phyloP scores from a whole-genome alignment of 2,329 filamentous ascomycete species.

The Alternaria gansuensis region DNA sequence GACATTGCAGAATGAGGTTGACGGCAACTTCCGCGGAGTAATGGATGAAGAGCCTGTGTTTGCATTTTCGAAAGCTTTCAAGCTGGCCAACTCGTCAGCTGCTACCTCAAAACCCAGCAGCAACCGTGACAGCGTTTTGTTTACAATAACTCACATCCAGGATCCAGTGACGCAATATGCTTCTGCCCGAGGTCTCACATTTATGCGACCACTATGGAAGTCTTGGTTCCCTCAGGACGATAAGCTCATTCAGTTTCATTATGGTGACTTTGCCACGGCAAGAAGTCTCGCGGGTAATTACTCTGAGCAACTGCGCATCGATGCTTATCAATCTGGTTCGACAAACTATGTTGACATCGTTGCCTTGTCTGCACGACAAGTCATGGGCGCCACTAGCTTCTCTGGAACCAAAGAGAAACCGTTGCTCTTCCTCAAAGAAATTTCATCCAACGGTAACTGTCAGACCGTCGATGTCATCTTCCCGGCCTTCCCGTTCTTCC shows the following conservation, averaged over 20 bases:
- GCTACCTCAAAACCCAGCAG: constrained; percentile 22
- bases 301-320: constrained; percentile 72
- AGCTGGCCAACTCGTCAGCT: constrained; percentile 33
- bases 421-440: constrained; percentile 83
- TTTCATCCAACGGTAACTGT: constrained; percentile 83
- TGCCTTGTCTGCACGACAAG: constrained; percentile 79
- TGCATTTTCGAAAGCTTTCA: constrained; percentile 66
- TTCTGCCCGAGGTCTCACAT: constrained; percentile 75
- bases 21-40: constrained; percentile 72
- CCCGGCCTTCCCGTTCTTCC: constrained; percentile 84
- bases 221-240: constrained; percentile 73
- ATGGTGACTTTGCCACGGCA: constrained; percentile 74
- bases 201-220: constrained; percentile 82
- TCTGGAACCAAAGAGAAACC: constrained; percentile 74
- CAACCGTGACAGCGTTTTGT: constrained; percentile 67
- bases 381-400: constrained; percentile 80
- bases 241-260: constrained; percentile 77
- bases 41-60: constrained; percentile 84
- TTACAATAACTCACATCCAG: constrained; percentile 80
- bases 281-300: constrained; percentile 73
- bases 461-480: constrained; percentile 91
- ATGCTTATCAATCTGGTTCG: constrained; percentile 78
- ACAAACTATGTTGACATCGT: constrained; percentile 80
- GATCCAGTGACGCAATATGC: constrained; percentile 83
- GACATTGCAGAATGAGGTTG: constrained; percentile 70